Evolutionary conservation across 768 basidiomycete genomes (phyloP), one percentile per base, ranked within the genome.

Genomic region (Trametes maxima): DNA sequence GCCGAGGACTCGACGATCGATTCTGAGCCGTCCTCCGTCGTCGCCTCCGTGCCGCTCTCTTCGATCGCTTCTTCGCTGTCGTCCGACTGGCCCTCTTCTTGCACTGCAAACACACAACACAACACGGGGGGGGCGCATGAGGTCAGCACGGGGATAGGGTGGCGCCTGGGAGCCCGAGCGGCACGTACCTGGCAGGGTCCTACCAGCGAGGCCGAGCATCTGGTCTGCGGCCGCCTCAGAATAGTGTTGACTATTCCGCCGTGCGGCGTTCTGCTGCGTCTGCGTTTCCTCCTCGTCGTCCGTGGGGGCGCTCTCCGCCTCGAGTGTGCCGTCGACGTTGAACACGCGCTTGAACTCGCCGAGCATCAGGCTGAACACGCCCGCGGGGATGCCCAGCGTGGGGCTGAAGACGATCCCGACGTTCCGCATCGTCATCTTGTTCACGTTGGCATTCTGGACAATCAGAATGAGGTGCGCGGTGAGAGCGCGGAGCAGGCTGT

Each of bases 351-450:
- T 93, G 77, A 95, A 98, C 72, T 97, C 93, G 58, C 86, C 88
- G 33, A 98, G 83, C 87, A 98, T 93, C 64, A 97, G 77, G 70
- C 92, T 94, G 75, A 98, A 95, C 44, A 98, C 92, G 7, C 94
- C 94, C 3, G 96, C 96, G n/a, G 96, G 96, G 67, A 99, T 97
- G 45, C 94, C 95, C 13, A 99, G 80, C 0, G 97, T 98, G 2
- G 97, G 97, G 65, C 94, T 95, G 77, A 98, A 98, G 22, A 98
- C 96, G 62, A 99, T 98, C 17, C 96, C 95, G 25, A 99, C 94
- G 72, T 99, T 99, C 47, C 96, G 87, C 85, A 98, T 89, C 43
- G 91, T 95, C 97, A 99, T 99, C 80, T 95, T 98, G 85, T 97
- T 97, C 60, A 90, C 77, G 44, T 82, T 68, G 17, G 94, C 85